These are phyloP conservation scores for Iberis pinnata DNA, from an alignment of 345 rosid genomes.

Conservation along the genomic window DNA sequence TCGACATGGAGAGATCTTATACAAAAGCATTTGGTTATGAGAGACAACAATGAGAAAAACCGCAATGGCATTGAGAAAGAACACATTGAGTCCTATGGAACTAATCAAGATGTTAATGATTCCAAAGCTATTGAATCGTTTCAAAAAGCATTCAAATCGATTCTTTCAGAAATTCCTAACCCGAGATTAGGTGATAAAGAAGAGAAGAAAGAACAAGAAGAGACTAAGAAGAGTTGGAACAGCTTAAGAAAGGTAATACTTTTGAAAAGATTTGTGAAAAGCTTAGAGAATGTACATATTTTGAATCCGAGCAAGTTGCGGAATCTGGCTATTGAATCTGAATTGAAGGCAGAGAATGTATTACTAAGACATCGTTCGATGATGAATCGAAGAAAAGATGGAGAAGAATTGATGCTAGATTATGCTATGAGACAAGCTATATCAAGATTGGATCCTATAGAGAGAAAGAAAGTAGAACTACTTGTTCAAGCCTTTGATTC, in stretches of 20 bases:
- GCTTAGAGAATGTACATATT: constrained; percentile 53
- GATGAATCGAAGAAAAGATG: constrained; percentile 54
- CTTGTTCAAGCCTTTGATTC: constrained; percentile 91
- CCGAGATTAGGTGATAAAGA: constrained; percentile 23
- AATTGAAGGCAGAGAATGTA: constrained; percentile 51
- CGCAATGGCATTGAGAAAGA: constrained; percentile 26
- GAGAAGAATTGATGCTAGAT: constrained; percentile 90
- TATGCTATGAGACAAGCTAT: constrained; percentile 68
- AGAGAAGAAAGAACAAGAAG: constrained; percentile 25
- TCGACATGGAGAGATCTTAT: constrained; percentile 59
- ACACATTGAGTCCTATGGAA: constrained; percentile 17
- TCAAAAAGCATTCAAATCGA: constrained; percentile 73
- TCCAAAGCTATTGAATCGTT: constrained; percentile 56
- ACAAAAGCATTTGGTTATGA: constrained; percentile 61
- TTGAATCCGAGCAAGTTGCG: constrained; percentile 37
- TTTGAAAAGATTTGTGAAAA: constrained; percentile 70
- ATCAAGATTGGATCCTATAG: constrained; percentile 62
- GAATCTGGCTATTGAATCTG: constrained; percentile 29
- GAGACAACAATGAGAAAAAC: constrained; percentile 24
- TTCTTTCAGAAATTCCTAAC: constrained; percentile 55
- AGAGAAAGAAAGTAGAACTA: constrained; percentile 67
- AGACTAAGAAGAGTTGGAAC: constrained; percentile 60
- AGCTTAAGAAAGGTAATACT: constrained; percentile 59
- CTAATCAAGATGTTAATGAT: constrained; percentile 28
- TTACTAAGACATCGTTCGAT: constrained; percentile 43